phyloP scores from a whole-genome alignment of 495 filamentous ascomycete species.

The Chaetomium tenue region DNA sequence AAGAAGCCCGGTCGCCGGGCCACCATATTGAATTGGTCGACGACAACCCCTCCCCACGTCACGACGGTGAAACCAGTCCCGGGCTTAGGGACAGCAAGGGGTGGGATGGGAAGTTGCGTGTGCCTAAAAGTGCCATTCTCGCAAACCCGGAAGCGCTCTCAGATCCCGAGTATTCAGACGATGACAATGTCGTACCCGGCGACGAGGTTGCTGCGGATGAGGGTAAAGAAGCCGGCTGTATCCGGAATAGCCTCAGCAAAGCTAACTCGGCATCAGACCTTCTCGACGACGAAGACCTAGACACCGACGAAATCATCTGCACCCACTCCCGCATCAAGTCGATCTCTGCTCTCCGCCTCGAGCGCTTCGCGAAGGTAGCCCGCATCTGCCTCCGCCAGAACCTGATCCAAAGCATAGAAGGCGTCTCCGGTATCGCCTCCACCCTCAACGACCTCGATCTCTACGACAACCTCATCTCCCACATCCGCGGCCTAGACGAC shows the following conservation, averaged over 20 bases:
- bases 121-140: conserved; percentile 61
- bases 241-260: not conserved
- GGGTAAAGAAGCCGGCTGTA: conserved; percentile 48
- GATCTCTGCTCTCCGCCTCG: conserved; percentile 72
- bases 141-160: conserved; percentile 75
- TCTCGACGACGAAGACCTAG: conserved; percentile 51
- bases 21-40: conserved; percentile 47
- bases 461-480: conserved; percentile 95
- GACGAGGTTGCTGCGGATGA: conserved; percentile 81
- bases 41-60: conserved; percentile 39
- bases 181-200: conserved; percentile 69
- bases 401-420: conserved; percentile 72
- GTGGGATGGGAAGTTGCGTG: conserved; percentile 89
- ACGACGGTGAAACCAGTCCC: conserved; percentile 45
- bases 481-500: conserved; percentile 78
- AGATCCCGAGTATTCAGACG: conserved; percentile 81
- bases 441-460: conserved; percentile 83
- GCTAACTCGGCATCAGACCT: conserved; percentile 42
- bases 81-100: conserved; percentile 64
- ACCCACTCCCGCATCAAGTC: conserved; percentile 81
- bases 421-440: conserved; percentile 59
- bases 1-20: conserved; percentile 34
- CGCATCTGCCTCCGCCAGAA: conserved; percentile 95
- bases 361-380: conserved; percentile 74
- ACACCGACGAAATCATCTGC: conserved; percentile 79